Percentiles rank a stretch among this genome's conserved stretches.
phyloP scores from a whole-genome alignment of 768 basidiomycete species.

The Hericium alpestre region DNA sequence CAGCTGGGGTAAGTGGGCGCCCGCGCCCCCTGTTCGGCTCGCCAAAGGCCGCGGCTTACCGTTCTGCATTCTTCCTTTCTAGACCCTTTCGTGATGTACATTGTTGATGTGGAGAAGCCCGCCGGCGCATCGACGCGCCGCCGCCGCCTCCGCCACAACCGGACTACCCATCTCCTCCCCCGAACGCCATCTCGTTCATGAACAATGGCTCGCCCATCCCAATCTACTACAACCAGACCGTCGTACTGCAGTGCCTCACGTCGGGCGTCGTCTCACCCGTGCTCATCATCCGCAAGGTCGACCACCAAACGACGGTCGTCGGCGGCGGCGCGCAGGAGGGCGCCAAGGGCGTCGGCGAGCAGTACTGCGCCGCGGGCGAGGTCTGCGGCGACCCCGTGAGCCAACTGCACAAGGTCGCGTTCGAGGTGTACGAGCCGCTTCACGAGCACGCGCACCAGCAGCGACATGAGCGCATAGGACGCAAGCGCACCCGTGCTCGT shows the following conservation, averaged over 20 bases:
- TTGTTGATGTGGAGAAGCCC: conserved; percentile 86
- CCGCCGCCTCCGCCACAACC: conserved; percentile 76
- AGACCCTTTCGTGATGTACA: conserved; percentile 96
- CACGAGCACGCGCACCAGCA: conserved; percentile 8
- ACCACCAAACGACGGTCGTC: conserved; percentile 79
- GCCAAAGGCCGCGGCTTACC: conserved; percentile 10
- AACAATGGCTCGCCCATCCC: conserved; percentile 79
- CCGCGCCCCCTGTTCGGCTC: conserved; percentile 2
- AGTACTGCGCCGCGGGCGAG: conserved; percentile 75
- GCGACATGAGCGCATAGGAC: conserved; percentile 5
- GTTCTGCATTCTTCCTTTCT: conserved; percentile 1
- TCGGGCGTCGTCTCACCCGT: conserved; percentile 92
- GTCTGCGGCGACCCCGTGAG: conserved; percentile 90
- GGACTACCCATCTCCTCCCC: conserved; percentile 86
- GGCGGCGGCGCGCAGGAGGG: conserved; percentile 88
- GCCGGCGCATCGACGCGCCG: conserved; percentile 66
- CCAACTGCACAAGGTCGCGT: conserved; percentile 91
- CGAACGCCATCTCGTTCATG: conserved; percentile 79
- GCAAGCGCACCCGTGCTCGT: background rate
- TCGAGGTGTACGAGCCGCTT: conserved; percentile 70
- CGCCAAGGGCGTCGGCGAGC: conserved; percentile 73
- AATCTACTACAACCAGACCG: conserved; percentile 94
- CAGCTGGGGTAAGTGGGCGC: conserved; percentile 61
- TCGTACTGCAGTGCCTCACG: conserved; percentile 87
- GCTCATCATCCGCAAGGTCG: conserved; percentile 88